Evolutionary conservation across 257 asterid species (phyloP), one percentile per base, ranked within the genome.

Genomic region (Solanum chiquidenum): DNA sequence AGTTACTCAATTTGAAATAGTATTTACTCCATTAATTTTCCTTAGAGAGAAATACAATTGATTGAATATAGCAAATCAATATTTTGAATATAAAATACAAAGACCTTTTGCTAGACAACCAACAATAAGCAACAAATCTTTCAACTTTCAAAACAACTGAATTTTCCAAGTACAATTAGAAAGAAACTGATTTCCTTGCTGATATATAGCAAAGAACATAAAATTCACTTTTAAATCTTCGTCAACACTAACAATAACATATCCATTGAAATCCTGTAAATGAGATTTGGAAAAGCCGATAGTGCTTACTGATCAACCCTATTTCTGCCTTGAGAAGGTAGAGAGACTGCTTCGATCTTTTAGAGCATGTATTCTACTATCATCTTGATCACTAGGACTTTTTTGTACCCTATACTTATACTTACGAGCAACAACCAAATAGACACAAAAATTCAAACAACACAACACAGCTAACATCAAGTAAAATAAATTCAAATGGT

Each of bases 401-500:
- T 33, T 89, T 84, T 90, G 91, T 5, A 90, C 89, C 91, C 94
- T 92, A 83, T 93, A 95, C 90, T 94, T 92, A 83, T 95, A 94
- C 89, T 95, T 93, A 90, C 55, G 90, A 0, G 98, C 91, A 62
- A 93, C 94, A 73, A 92, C 64, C 88, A 94, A 87, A 90, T 95
- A 95, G 29, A 92, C 12, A 6, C 88, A 90, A 89, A 94, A 94
- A 88, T 94, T 94, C 13, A 93, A 37, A 85, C 92, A 87, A 77
- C 95, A 91, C 75, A 95, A 12, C 0, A 71, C 21, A 0, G 95
- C 90, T 55, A 95, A 94, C 90, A 94, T 82, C 94, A 93, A 93
- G 34, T 93, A 95, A 86, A 94, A 95, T 33, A 93, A 90, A 64
- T 95, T 91, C 92, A 95, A 84, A 88, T 93, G 96, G 33, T 92